Evolutionary conservation across 2,329 filamentous ascomycete genomes (phyloP).

Genomic region (Colletotrichum cuscutae): DNA sequence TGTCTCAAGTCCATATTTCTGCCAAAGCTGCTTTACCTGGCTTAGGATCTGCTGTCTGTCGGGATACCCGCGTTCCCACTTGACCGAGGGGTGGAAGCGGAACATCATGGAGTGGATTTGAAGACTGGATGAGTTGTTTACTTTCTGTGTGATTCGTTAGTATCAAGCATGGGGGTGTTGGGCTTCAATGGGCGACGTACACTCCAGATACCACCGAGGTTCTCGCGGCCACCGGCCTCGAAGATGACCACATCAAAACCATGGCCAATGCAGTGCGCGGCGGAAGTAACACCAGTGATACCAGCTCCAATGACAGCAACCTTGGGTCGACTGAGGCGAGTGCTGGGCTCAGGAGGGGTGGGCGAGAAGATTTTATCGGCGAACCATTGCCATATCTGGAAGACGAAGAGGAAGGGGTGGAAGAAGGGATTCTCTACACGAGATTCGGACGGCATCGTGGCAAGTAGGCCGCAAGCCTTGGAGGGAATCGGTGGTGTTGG

Average conservation of each 20-base stretch:
- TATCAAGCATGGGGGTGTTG: neutral
- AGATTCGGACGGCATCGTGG: slow-evolving; percentile 45
- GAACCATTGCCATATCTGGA: slow-evolving; percentile 73
- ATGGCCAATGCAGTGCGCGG: slow-evolving; percentile 85
- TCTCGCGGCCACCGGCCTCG: slow-evolving; percentile 73
- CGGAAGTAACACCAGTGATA: slow-evolving; percentile 80
- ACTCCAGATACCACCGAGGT: slow-evolving; percentile 84
- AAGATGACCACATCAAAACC: slow-evolving; percentile 86
- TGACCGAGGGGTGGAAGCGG: slow-evolving; percentile 83
- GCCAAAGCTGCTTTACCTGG: slow-evolving; percentile 79
- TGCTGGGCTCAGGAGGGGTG: slow-evolving; percentile 69
- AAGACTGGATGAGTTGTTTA: slow-evolving; percentile 84
- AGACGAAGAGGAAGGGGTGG: slow-evolving; percentile 70
- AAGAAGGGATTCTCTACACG: slow-evolving; percentile 52
- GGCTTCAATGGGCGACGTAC: slow-evolving; percentile 52
- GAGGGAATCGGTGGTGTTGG: neutral
- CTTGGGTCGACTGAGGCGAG: slow-evolving; percentile 68
- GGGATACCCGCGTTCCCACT: slow-evolving; percentile 82
- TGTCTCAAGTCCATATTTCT: slow-evolving; percentile 76
- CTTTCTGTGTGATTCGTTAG: slow-evolving; percentile 60
- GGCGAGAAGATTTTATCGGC: slow-evolving; percentile 75
- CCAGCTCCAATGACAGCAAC: slow-evolving; percentile 78
- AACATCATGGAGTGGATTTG: slow-evolving; percentile 92
- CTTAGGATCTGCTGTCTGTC: slow-evolving; percentile 78
- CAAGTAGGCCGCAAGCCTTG: slow-evolving; percentile 11